phyloP scores from a whole-genome alignment of 108 stramenopile species.

The Schizochytrium sp. region DNA sequence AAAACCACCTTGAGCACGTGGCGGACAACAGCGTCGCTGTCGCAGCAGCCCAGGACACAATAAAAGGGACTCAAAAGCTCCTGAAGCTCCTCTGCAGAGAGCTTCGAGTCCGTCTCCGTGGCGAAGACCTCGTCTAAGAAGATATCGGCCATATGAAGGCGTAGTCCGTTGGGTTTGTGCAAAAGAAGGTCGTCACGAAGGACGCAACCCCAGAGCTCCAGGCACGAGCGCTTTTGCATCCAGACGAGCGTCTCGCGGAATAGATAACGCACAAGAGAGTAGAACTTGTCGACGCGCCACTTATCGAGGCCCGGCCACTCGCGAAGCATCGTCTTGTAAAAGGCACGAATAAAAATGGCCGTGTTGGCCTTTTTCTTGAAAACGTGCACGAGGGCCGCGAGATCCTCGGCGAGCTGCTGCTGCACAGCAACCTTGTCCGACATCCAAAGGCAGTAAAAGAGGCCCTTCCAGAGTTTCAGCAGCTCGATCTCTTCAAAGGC shows the following conservation, averaged over 20 bases:
- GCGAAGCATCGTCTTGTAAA: constrained; percentile 9
- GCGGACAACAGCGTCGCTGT: not conserved
- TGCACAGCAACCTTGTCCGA: constrained; percentile 11
- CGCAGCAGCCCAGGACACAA: not conserved
- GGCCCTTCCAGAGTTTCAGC: constrained; percentile 14
- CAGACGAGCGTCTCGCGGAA: not conserved
- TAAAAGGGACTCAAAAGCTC: not conserved
- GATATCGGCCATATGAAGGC: not conserved
- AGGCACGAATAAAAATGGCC: not conserved
- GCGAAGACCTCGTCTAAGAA: not conserved
- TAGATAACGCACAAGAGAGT: not conserved
- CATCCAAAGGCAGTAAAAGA: constrained; percentile 26
- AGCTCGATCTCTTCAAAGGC: not conserved
- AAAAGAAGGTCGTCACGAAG: not conserved
- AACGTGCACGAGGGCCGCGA: not conserved
- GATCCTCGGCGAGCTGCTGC: not conserved
- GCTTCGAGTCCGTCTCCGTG: not conserved
- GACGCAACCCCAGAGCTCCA: not conserved
- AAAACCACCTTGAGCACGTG: not conserved
- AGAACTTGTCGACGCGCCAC: constrained; percentile 17
- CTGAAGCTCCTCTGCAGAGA: not conserved
- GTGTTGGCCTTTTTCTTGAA: not conserved
- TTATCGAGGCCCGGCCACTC: constrained; percentile 14
- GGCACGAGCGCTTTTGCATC: not conserved
- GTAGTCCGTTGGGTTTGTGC: not conserved